A percentile compares a stretch with the other conserved stretches of the same genome.
These are phyloP conservation scores for Ulmus americana DNA, from an alignment of 331 rosid genomes.

Conservation along the genomic window DNA sequence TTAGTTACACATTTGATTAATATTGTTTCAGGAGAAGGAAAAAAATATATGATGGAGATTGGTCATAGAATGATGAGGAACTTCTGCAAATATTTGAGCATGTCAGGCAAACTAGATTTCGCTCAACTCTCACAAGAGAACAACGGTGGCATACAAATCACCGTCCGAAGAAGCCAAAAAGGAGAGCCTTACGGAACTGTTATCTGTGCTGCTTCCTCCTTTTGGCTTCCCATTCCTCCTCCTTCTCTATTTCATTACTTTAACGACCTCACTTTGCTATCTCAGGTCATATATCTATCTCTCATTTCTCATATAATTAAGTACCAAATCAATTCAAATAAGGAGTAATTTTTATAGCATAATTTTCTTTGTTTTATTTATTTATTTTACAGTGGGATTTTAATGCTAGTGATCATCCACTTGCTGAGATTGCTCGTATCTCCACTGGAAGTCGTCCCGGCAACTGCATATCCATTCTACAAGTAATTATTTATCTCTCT, in stretches of 20 bases:
- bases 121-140: constrained; percentile 37
- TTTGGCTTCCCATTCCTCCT: constrained; percentile 47
- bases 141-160: constrained; percentile 34
- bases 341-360: background rate
- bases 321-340: background rate
- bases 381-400: constrained; percentile 54
- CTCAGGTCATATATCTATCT: constrained; percentile 31
- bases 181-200: constrained; percentile 36
- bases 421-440: constrained; percentile 42
- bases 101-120: constrained; percentile 36
- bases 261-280: constrained; percentile 31
- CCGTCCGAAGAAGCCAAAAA: constrained; percentile 23
- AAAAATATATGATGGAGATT: constrained; percentile 45
- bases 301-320: background rate
- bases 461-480: constrained; percentile 39
- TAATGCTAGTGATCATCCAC: constrained; percentile 26
- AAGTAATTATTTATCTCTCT: constrained; percentile 22
- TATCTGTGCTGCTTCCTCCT: constrained; percentile 37
- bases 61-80: constrained; percentile 57
- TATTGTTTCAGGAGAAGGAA: constrained; percentile 36
- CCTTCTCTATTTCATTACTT: constrained; percentile 38
- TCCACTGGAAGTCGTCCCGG: constrained; percentile 42
- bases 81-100: constrained; percentile 40
- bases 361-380: background rate
- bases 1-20: constrained; percentile 21